These are phyloP conservation scores for Gonapodya sp. DNA, from an alignment of 192 early-diverging fungal species.

Conservation along the genomic window DNA sequence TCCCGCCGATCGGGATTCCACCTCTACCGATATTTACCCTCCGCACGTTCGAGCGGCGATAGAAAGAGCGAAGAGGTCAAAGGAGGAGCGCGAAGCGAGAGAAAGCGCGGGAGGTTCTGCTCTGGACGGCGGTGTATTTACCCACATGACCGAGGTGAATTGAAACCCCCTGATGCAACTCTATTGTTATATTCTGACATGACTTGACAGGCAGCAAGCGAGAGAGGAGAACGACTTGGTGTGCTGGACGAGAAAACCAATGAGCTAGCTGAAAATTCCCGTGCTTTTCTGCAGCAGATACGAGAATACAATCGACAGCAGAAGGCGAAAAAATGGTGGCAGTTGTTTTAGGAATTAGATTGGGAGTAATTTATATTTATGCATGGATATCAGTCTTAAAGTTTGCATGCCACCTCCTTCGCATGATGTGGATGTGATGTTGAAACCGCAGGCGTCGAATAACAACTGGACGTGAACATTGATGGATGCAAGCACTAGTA, in stretches of 20 bases:
- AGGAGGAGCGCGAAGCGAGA: not conserved
- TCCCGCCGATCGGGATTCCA: not conserved
- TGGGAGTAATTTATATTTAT: not conserved
- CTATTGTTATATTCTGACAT: no score
- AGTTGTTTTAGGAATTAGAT: not conserved
- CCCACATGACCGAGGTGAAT: not conserved
- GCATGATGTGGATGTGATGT: no score
- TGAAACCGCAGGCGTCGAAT: no score
- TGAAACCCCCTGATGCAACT: no score
- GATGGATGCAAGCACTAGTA: no score
- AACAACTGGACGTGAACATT: not conserved
- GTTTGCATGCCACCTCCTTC: no score
- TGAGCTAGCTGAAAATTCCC: not conserved
- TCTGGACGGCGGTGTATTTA: not conserved
- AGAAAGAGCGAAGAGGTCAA: not conserved
- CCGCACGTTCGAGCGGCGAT: not conserved
- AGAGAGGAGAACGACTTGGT: not conserved
- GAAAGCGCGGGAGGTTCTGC: not conserved
- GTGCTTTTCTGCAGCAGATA: not conserved
- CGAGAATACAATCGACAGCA: not conserved
- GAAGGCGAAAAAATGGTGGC: not conserved
- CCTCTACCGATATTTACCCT: not conserved
- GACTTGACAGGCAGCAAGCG: not conserved
- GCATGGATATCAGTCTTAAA: not conserved
- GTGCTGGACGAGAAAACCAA: not conserved